Conservation (phyloP, 1,139 yeast species). For the Candida sanyaensis region DNA sequence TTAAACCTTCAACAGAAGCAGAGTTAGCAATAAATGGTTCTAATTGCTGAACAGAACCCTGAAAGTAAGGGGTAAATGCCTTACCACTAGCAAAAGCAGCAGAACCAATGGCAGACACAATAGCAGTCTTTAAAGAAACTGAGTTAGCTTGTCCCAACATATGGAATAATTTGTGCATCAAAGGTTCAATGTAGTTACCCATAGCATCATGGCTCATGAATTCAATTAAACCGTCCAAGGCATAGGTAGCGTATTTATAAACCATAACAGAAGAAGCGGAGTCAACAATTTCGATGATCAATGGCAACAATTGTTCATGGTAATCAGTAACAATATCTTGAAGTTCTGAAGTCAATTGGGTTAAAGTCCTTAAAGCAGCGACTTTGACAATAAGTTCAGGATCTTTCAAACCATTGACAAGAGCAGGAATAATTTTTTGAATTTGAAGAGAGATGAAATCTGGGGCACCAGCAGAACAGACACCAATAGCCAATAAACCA, state of each 20-base stretch:
- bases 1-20: constrained; percentile 66
- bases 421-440: constrained; percentile 68
- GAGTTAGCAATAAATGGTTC: constrained; percentile 76
- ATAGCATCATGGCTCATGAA: constrained; percentile 88
- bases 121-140: constrained; percentile 75
- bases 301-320: constrained; percentile 81
- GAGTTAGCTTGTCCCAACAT: constrained; percentile 74
- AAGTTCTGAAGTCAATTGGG: constrained; percentile 78
- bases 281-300: constrained; percentile 85
- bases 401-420: constrained; percentile 79
- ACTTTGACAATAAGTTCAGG: constrained; percentile 75
- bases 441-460: constrained; percentile 82
- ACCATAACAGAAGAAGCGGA: constrained; percentile 80
- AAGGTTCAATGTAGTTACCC: constrained; percentile 77
- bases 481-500: constrained; percentile 78
- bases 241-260: constrained; percentile 88
- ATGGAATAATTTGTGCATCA: constrained; percentile 85
- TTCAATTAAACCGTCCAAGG: constrained; percentile 90
- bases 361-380: constrained; percentile 82
- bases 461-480: constrained; percentile 90
- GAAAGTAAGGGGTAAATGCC: constrained; percentile 82
- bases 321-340: constrained; percentile 82
- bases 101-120: constrained; percentile 95
- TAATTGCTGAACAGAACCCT: constrained; percentile 73
- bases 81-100: constrained; percentile 96